Base-by-base conservation (phyloP, 1,284 basidiomycete species). In the Vanrija sp. region DNA sequence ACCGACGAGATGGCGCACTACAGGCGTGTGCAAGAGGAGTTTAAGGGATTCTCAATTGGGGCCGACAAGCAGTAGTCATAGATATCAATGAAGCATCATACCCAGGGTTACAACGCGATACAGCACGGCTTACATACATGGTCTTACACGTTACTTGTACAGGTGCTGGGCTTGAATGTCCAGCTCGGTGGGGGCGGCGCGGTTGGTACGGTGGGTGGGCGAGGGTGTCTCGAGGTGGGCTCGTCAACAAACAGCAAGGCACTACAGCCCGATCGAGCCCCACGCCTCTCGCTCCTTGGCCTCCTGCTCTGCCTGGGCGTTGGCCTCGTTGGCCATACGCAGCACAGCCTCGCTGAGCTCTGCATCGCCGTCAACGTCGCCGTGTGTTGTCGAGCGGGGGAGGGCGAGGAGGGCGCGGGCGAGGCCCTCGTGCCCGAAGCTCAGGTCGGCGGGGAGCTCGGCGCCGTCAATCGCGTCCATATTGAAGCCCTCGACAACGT, bases 1-100 rank as follows among this genome's bases (percentile, higher is more conserved):
- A 81, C 86, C 57, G 83, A 83, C 25, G 96, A 98, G 72, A 87
- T 98, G 85, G 82, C 83, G 8, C 89, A 95, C 69, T 98, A 98
- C 73, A 79, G 81, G 24, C 72, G 77, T 50, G 84, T 94, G 9
- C 89, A 91, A 72, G 75, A 78, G 59, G 81, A 82, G 53, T 94
- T 95, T 47, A 66, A 69, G 56, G 65, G 67, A 23, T 68, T 56
- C 37, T 57, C 50, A 43, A 70, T 69, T 49, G 65, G 65, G 10
- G 31, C 31, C 12, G 31, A 31, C 5, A 31, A 31, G 31, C 31
- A 31, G 31, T 8, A 31, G 10, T 14, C 12, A 31, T 12, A 31
- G 31, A 31, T 31, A 31, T 31, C 31, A 31, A 31, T 31, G 31
- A 31, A 41, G 19, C 20, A 22, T 18, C 23, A 31, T 19, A 35